Conservation (phyloP, 176 grass and related monocot species). For the Rhipidocladum racemiflorum region DNA sequence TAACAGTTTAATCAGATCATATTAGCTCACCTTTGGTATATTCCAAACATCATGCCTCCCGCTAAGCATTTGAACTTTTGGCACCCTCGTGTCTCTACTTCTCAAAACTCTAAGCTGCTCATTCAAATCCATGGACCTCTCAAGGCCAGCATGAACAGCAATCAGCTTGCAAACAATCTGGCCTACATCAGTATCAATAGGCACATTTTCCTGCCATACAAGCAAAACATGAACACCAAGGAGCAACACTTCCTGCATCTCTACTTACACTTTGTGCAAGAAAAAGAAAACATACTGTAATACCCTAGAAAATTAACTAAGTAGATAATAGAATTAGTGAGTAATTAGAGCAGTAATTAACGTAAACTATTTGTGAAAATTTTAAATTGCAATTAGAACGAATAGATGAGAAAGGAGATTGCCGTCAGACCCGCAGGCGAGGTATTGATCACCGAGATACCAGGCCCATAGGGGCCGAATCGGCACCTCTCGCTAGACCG, state of each 20-base stretch:
- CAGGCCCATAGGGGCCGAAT: no score
- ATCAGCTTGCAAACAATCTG: slow-evolving; percentile 70
- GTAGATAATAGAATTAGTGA: no score
- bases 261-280: background rate
- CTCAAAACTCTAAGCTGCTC: slow-evolving; percentile 70
- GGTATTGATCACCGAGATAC: no score
- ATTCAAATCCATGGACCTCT: slow-evolving; percentile 52
- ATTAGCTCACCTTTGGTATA: slow-evolving; percentile 57
- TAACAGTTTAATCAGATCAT: background rate
- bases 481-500: no score
- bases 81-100: slow-evolving; percentile 56
- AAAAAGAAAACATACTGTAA: slow-evolving; percentile 42
- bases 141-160: slow-evolving; percentile 82
- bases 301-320: no score
- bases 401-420: no score
- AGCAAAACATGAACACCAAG: slow-evolving; percentile 7
- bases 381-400: no score
- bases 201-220: slow-evolving; percentile 59
- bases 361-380: no score
- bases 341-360: no score
- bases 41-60: slow-evolving; percentile 78
- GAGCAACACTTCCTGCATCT: background rate
- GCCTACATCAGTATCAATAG: slow-evolving; percentile 58
- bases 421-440: no score
- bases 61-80: slow-evolving; percentile 61